A percentile compares a stretch with the other conserved stretches of the same genome.
These are phyloP conservation scores for Wallacemonas sp. DNA, from an alignment of 208 protist species.

Conservation along the genomic window DNA sequence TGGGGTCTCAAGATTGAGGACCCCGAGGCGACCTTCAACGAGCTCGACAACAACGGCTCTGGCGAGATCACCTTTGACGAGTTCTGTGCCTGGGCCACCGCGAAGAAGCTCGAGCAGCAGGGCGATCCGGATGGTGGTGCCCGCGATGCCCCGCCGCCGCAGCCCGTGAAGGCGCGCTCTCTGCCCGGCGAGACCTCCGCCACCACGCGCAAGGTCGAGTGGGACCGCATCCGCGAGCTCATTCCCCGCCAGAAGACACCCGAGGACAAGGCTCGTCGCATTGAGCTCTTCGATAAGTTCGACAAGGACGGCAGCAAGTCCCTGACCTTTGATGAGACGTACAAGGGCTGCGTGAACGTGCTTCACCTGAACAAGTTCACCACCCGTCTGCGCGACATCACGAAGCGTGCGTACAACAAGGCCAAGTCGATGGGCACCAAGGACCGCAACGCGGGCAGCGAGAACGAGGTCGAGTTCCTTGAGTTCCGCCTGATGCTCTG, in stretches of 20 bases:
- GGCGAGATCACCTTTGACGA: slow-evolving; percentile 84
- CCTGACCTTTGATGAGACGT: slow-evolving; percentile 47
- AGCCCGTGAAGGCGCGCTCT: neutral
- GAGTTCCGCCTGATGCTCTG: slow-evolving; percentile 58
- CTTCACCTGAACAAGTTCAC: slow-evolving; percentile 39
- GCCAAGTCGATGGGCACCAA: slow-evolving; percentile 33
- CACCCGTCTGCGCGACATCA: slow-evolving; percentile 31
- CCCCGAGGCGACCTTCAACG: slow-evolving; percentile 62
- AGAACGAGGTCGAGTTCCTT: slow-evolving; percentile 41
- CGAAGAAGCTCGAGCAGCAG: slow-evolving; percentile 42
- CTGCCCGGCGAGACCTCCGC: slow-evolving; percentile 5
- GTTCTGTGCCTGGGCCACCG: slow-evolving; percentile 69
- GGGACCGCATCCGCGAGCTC: slow-evolving; percentile 8
- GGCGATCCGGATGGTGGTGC: slow-evolving; percentile 29
- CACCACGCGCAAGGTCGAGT: slow-evolving; percentile 24
- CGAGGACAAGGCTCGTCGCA: slow-evolving; percentile 27
- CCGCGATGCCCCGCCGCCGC: slow-evolving; percentile 9
- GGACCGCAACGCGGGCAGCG: slow-evolving; percentile 18
- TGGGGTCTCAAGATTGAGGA: slow-evolving; percentile 69
- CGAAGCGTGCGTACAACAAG: slow-evolving; percentile 51
- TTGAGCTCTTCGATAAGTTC: slow-evolving; percentile 53
- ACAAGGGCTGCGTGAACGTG: slow-evolving; percentile 31
- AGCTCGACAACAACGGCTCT: slow-evolving; percentile 69
- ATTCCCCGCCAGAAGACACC: slow-evolving; percentile 12
- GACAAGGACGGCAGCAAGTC: slow-evolving; percentile 51